phyloP scores from a whole-genome alignment of 2,329 filamentous ascomycete species.

The Aspergillus versicolor region DNA sequence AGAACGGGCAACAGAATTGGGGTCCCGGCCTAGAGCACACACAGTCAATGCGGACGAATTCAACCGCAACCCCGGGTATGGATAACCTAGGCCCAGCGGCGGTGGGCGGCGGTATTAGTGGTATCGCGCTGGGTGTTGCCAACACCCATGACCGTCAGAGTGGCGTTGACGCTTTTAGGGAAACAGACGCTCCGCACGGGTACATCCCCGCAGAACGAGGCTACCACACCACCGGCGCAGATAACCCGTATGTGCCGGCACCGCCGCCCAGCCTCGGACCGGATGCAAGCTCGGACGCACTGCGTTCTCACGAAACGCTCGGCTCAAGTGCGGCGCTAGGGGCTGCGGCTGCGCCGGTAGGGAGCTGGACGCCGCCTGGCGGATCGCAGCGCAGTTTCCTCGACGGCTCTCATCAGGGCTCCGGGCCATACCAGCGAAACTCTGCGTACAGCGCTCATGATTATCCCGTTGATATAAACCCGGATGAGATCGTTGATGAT shows the following conservation, averaged over 20 bases:
- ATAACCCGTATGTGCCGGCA: conserved; percentile 38
- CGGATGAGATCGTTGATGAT: conserved; percentile 79
- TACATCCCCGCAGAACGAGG: conserved; percentile 36
- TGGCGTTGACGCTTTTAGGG: conserved; percentile 62
- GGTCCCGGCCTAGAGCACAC: conserved; percentile 22
- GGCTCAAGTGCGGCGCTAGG: conserved; percentile 39
- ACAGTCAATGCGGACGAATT: conserved; percentile 34
- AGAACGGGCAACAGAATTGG: conserved; percentile 13
- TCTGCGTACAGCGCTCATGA: conserved; percentile 53
- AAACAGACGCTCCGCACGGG: conserved; percentile 27
- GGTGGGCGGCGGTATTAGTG: conserved; percentile 64
- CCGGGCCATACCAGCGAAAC: conserved; percentile 64
- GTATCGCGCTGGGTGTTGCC: conserved; percentile 65
- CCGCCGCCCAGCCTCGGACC: conserved; percentile 13
- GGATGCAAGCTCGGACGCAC: conserved; percentile 23
- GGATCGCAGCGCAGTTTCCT: conserved; percentile 53
- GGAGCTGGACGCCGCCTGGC: conserved; percentile 33
- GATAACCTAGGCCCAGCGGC: conserved; percentile 67
- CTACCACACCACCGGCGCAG: conserved; percentile 34
- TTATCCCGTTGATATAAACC: conserved; percentile 61
- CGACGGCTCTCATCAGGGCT: conserved; percentile 32
- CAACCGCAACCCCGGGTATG: conserved; percentile 57
- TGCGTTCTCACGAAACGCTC: conserved; percentile 39
- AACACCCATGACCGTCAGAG: conserved; percentile 65
- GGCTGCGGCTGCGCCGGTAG: conserved; percentile 32